Evolutionary conservation across 2,329 filamentous ascomycete species (phyloP).

Genomic region (Macroventuria anomochaeta): DNA sequence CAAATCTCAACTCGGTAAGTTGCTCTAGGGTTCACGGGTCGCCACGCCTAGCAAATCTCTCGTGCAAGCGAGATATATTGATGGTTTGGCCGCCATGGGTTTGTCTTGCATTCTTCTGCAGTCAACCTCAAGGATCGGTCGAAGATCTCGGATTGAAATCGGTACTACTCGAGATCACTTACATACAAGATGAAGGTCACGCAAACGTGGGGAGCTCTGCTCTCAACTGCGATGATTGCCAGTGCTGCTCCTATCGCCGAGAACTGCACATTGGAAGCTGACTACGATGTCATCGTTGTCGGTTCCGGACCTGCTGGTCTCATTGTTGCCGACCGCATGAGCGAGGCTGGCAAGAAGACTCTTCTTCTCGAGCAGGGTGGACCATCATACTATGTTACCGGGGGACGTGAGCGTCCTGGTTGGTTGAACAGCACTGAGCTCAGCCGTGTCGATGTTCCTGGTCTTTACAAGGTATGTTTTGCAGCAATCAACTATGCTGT

Average conservation of each 20-base stretch:
- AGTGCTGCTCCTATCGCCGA: conserved; percentile 10
- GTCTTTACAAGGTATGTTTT: conserved; percentile 51
- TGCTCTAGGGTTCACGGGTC: neutral
- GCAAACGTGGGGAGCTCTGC: conserved; percentile 19
- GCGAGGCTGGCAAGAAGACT: conserved; percentile 60
- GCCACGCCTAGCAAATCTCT: neutral
- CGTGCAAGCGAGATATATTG: conserved; percentile 11
- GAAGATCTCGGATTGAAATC: neutral
- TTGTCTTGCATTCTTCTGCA: neutral
- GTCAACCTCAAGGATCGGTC: conserved; percentile 5
- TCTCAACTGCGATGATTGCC: conserved; percentile 16
- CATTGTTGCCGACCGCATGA: conserved; percentile 59
- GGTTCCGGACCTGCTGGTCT: conserved; percentile 61
- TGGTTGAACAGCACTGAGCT: conserved; percentile 59
- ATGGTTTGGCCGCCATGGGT: conserved; percentile 1
- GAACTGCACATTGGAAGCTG: conserved; percentile 10
- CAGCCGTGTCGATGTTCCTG: conserved; percentile 61
- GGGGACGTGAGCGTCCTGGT: conserved; percentile 55
- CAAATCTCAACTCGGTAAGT: neutral
- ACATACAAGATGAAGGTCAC: conserved; percentile 16
- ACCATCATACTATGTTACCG: conserved; percentile 57
- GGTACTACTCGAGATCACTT: neutral
- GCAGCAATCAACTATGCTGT: no score
- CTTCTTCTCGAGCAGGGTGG: conserved; percentile 61
- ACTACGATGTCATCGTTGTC: conserved; percentile 35